A percentile compares a stretch with the other conserved stretches of the same genome.
Evolutionary conservation across 495 filamentous ascomycete species (phyloP).

Genomic region (Glonium stellatum): DNA sequence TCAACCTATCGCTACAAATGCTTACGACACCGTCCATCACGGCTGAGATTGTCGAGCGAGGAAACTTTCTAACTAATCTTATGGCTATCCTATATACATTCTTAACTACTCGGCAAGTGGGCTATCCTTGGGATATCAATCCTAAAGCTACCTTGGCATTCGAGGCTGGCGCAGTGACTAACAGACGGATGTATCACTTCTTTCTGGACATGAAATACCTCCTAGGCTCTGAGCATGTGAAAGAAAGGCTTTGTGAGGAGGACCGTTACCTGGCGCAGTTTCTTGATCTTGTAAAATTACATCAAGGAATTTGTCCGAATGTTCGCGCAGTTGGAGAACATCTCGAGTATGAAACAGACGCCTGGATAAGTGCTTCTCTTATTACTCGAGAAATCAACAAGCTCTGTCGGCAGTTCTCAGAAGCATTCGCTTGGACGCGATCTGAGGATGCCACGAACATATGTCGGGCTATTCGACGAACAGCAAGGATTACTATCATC

Average conservation of each 20-base stretch:
- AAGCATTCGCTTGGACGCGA: conserved; percentile 65
- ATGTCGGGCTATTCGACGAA: conserved; percentile 63
- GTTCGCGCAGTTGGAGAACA: conserved; percentile 86
- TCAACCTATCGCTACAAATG: conserved; percentile 94
- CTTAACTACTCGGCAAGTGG: conserved; percentile 88
- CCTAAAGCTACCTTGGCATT: conserved; percentile 80
- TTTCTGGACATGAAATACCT: conserved; percentile 89
- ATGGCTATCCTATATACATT: conserved; percentile 97
- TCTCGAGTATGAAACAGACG: conserved; percentile 95
- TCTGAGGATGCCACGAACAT: conserved; percentile 52
- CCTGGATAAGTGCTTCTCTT: conserved; percentile 93
- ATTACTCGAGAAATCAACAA: conserved; percentile 92
- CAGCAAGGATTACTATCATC: conserved; percentile 69
- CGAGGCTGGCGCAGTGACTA: conserved; percentile 86
- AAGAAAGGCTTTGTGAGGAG: conserved; percentile 71
- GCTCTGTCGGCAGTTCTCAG: conserved; percentile 78
- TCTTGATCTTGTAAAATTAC: conserved; percentile 87
- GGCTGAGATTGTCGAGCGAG: conserved; percentile 82
- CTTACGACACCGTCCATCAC: conserved; percentile 94
- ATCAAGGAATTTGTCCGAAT: conserved; percentile 95
- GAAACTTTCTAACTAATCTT: conserved; percentile 93
- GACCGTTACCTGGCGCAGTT: conserved; percentile 87
- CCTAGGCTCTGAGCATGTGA: conserved; percentile 77
- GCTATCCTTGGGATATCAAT: conserved; percentile 80
- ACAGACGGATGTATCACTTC: conserved; percentile 92